These are phyloP conservation scores for Alternaria infectoria DNA, from an alignment of 2,329 filamentous ascomycete genomes.

Conservation along the genomic window DNA sequence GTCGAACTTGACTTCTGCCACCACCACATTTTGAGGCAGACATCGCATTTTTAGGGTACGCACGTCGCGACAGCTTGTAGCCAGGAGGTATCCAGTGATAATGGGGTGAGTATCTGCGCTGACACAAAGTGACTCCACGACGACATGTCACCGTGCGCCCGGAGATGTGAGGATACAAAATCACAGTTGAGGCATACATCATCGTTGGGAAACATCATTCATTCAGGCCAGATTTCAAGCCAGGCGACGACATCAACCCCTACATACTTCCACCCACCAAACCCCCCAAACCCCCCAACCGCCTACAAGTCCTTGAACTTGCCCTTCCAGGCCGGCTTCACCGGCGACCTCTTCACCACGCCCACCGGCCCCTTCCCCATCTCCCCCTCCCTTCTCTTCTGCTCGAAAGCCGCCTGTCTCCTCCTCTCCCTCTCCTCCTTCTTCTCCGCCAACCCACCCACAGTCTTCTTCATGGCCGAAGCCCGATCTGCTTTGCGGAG, in stretches of 20 bases:
- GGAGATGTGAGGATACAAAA: neutral
- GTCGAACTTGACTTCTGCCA: slow-evolving; percentile 1
- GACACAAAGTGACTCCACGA: neutral
- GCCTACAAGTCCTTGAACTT: neutral
- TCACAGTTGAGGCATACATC: neutral
- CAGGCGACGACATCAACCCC: neutral
- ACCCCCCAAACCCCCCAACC: neutral
- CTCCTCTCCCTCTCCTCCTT: neutral
- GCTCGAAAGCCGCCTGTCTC: neutral
- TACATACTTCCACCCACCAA: neutral
- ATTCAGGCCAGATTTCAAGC: neutral
- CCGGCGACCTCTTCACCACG: neutral
- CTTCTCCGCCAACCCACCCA: neutral
- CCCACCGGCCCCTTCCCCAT: neutral
- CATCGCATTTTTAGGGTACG: neutral
- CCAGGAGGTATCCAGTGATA: neutral
- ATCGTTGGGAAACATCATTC: neutral
- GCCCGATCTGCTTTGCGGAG: neutral
- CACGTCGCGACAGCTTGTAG: neutral
- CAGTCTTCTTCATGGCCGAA: neutral
- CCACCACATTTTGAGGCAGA: neutral
- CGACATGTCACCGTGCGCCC: neutral
- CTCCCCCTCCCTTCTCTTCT: neutral
- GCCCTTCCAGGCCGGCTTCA: neutral
- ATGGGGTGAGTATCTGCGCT: neutral